Percentiles rank a stretch among this genome's conserved stretches.
phyloP scores from a whole-genome alignment of 495 filamentous ascomycete species.

The Neurospora hispaniola region DNA sequence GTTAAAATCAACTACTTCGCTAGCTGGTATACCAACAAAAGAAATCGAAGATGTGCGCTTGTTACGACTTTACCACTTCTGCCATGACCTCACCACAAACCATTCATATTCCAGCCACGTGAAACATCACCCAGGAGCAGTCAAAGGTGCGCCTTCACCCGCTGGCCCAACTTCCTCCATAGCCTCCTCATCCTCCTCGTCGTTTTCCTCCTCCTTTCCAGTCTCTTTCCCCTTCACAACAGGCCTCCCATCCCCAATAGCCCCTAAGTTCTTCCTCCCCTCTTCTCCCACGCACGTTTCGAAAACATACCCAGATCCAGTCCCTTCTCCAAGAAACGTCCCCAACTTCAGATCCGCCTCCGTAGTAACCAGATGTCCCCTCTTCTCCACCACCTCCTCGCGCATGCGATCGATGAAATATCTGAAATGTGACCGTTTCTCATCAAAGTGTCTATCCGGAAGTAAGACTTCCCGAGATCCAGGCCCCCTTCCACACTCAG shows the following conservation, averaged over 20 bases:
- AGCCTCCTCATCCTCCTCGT: neutral
- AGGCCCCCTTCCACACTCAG: neutral
- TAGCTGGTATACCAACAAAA: neutral
- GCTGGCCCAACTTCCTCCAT: neutral
- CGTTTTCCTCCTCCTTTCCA: neutral
- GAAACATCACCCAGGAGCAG: neutral
- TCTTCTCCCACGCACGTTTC: no score
- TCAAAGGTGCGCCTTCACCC: neutral
- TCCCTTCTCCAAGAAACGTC: conserved; percentile 1
- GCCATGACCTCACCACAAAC: neutral
- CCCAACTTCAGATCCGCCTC: neutral
- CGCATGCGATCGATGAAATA: neutral
- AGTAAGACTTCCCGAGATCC: neutral
- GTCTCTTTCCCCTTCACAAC: neutral
- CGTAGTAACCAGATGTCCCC: neutral
- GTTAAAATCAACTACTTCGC: neutral
- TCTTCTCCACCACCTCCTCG: conserved; percentile 3
- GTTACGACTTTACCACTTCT: neutral
- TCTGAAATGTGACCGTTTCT: neutral
- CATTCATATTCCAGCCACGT: neutral
- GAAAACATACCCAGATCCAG: neutral
- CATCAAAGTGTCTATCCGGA: neutral
- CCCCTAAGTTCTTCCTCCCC: neutral
- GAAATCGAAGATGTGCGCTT: neutral
- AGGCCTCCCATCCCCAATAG: neutral